phyloP scores from a whole-genome alignment of 352 stramenopile genomes.

The Pythium folliculosum region DNA sequence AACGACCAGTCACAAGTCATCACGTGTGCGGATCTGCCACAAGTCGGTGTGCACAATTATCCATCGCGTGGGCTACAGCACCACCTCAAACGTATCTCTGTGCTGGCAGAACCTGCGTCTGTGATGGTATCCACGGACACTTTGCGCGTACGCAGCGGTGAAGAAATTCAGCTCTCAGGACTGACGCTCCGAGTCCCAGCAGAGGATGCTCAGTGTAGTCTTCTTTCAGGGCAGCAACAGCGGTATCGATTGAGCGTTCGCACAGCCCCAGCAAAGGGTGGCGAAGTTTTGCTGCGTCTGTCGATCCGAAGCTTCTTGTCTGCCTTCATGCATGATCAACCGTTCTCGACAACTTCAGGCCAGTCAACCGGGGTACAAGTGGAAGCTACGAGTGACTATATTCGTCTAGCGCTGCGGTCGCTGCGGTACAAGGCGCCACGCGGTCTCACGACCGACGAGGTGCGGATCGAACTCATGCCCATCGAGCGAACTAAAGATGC shows the following conservation, averaged over 20 bases:
- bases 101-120: not conserved
- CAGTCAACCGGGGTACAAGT: not conserved
- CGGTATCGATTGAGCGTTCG: not conserved
- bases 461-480: constrained; percentile 1
- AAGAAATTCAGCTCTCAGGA: not conserved
- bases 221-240: not conserved
- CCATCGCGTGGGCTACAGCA: not conserved
- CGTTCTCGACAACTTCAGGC: not conserved
- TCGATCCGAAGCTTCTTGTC: constrained; percentile 3
- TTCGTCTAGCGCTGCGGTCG: constrained; percentile 8
- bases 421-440: constrained; percentile 7
- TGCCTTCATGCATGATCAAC: not conserved
- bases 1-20: not conserved
- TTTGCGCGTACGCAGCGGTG: not conserved
- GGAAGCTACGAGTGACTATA: constrained; percentile 11
- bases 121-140: not conserved
- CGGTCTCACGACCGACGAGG: not conserved
- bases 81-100: not conserved
- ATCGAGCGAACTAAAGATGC: not conserved
- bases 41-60: not conserved
- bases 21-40: not conserved
- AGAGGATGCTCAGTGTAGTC: not conserved
- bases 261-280: not conserved
- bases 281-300: not conserved
- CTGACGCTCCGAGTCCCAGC: constrained; percentile 1